Evolutionary conservation across 495 filamentous ascomycete species (phyloP), one percentile per base, ranked within the genome.

Genomic region (Hypoxylon subgilvum): DNA sequence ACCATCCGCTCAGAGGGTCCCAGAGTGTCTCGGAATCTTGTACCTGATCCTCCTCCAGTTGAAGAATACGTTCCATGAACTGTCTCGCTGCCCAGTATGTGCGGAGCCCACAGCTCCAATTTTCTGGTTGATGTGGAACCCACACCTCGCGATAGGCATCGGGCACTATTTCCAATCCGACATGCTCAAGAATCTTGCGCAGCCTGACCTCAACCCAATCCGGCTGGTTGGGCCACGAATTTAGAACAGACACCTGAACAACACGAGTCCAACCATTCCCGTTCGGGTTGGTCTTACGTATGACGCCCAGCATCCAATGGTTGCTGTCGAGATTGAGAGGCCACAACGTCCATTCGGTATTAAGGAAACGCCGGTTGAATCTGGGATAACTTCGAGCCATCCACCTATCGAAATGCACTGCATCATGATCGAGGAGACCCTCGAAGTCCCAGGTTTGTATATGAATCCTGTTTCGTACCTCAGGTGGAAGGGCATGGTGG

Each of bases 271-370:
- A 69, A 4, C 3, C 31, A 6, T 38, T 41, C 6, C n/a, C 12
- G 2, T 32, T 3, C 2, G 35, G 18, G 4, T 1, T 7, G 9
- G 18, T 1, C 7, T 10, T 36, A 9, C 32, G 61, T 1, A 70
- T 19, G 7, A 70, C 14, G 1, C 47, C 44, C 9, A 65, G n/a
- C 6, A 40, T 40, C 67, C 67, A 70, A 22, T 70, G 67, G 12
- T 18, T 48, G 2, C 8, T 7, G 10, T 57, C n/a, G 5, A 9
- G 10, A 16, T 64, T 57, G 27, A 68, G 28, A 8, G 61, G 57
- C 42, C 58, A 63, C 4, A 70, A 18, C 12, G 41, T 55, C 13
- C 52, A 68, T 48, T 62, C 61, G 0, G 16, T 63, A 10, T 1
- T 1, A 9, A 10, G 49, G n/a, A 69, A 27, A 0, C 3, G 1